A percentile compares a stretch with the other conserved stretches of the same genome.
phyloP scores from a whole-genome alignment of 108 stramenopile species.

The Pseudonitzschia delicatissima region DNA sequence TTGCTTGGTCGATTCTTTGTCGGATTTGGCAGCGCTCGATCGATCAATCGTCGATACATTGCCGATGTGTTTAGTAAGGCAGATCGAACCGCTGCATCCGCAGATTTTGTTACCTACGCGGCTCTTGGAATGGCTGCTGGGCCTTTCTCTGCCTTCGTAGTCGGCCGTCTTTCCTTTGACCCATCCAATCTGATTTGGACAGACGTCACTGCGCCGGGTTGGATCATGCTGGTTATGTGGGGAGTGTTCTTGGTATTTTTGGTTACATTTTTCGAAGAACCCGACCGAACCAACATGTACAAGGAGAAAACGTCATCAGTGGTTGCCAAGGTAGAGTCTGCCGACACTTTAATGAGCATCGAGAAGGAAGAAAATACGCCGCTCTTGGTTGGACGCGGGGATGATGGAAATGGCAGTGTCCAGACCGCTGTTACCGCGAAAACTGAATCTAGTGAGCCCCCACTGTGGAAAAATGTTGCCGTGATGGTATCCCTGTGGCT shows the following conservation, averaged over 20 bases:
- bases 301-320: constrained; percentile 4
- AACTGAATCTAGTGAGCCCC: background rate
- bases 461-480: constrained; percentile 46
- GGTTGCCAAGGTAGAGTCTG: background rate
- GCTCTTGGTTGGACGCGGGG: background rate
- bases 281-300: constrained; percentile 37
- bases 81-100: constrained; percentile 79
- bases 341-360: background rate
- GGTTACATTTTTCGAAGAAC: constrained; percentile 76
- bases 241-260: constrained; percentile 41
- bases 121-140: constrained; percentile 88
- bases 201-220: constrained; percentile 76
- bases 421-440: background rate
- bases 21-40: constrained; percentile 86
- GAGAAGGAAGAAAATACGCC: background rate
- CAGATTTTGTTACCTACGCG: constrained; percentile 83
- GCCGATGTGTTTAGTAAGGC: constrained; percentile 76
- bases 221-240: constrained; percentile 78
- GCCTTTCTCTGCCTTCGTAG: constrained; percentile 38
- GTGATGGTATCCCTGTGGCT: constrained; percentile 55
- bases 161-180: background rate
- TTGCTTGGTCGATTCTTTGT: constrained; percentile 81
- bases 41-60: constrained; percentile 91
- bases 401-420: background rate
- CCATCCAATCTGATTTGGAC: constrained; percentile 2